Percentiles rank a stretch among this genome's conserved stretches.
phyloP scores from a whole-genome alignment of 805 yeast species.

The Hemisphaericaspora nanyangensis region DNA sequence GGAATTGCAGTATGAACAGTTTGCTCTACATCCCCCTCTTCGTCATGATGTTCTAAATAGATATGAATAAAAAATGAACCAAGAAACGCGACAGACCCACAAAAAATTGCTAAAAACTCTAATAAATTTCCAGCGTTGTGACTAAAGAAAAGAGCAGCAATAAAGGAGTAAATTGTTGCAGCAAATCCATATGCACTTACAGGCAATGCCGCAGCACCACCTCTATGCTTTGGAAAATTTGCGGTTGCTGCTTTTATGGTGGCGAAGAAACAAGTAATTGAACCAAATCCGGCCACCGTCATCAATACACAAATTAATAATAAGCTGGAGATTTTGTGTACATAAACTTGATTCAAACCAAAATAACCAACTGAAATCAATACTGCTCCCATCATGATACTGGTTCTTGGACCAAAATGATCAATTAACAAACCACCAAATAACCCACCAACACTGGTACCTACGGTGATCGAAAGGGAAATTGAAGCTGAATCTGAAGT shows the following conservation, averaged over 20 bases:
- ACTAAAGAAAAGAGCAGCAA: conserved; percentile 51
- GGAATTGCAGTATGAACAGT: not conserved
- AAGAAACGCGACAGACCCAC: conserved; percentile 43
- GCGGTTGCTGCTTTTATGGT: conserved; percentile 51
- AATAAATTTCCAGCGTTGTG: conserved; percentile 55
- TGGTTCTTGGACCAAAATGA: conserved; percentile 49
- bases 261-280: conserved; percentile 60
- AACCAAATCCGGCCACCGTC: conserved; percentile 59
- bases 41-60: conserved; percentile 27
- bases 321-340: conserved; percentile 35
- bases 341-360: conserved; percentile 46
- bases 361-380: conserved; percentile 54
- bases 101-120: conserved; percentile 49
- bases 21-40: conserved; percentile 8
- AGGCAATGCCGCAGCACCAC: conserved; percentile 66
- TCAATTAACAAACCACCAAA: conserved; percentile 71
- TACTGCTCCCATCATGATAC: conserved; percentile 53
- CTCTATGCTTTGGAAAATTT: conserved; percentile 69
- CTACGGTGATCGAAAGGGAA: conserved; percentile 59
- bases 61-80: conserved; percentile 45
- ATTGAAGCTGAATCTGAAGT: conserved; percentile 61
- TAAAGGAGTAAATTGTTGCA: conserved; percentile 58
- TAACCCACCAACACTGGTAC: conserved; percentile 66
- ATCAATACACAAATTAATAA: conserved; percentile 45
- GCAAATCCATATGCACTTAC: conserved; percentile 69